Percentiles rank a stretch among this genome's conserved stretches.
Conservation (phyloP, 1,284 basidiomycete genomes). For the Pseudozyma thailandica region DNA sequence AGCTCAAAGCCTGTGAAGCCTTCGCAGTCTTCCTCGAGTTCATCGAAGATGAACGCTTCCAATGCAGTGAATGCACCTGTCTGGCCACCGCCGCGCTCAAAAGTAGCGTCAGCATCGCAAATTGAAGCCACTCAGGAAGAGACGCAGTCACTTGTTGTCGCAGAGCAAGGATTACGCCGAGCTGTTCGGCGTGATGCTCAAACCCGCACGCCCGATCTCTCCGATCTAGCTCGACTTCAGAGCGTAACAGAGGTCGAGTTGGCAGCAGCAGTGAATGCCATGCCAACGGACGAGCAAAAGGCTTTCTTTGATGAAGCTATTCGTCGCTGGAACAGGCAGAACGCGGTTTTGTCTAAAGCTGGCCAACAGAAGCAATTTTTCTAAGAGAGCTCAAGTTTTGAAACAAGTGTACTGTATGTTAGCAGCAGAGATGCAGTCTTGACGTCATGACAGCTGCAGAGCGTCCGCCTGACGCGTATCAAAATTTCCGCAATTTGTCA, state of each 20-base stretch:
- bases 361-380: slow-evolving; percentile 29
- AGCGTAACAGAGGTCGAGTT: slow-evolving; percentile 30
- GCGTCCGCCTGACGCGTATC: background rate
- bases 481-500: too few relatives aligned
- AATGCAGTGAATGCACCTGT: slow-evolving; percentile 1
- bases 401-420: background rate
- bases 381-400: background rate
- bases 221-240: slow-evolving; percentile 24
- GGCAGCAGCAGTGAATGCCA: slow-evolving; percentile 28
- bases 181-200: slow-evolving; percentile 5
- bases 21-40: background rate
- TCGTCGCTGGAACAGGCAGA: slow-evolving; percentile 27
- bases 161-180: slow-evolving; percentile 18
- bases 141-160: slow-evolving; percentile 23
- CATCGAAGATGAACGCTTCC: slow-evolving; percentile 1
- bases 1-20: background rate
- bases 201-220: slow-evolving; percentile 12
- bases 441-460: slow-evolving; percentile 38
- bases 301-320: slow-evolving; percentile 31
- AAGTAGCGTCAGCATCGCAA: background rate
- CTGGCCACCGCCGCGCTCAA: slow-evolving; percentile 27
- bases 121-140: slow-evolving; percentile 11
- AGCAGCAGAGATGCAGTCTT: too few relatives aligned
- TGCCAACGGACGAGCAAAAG: slow-evolving; percentile 26
- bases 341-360: slow-evolving; percentile 1